Percentiles rank a stretch among this genome's conserved stretches.
phyloP scores from a whole-genome alignment of 768 basidiomycete genomes.

The Amanita exitialis region DNA sequence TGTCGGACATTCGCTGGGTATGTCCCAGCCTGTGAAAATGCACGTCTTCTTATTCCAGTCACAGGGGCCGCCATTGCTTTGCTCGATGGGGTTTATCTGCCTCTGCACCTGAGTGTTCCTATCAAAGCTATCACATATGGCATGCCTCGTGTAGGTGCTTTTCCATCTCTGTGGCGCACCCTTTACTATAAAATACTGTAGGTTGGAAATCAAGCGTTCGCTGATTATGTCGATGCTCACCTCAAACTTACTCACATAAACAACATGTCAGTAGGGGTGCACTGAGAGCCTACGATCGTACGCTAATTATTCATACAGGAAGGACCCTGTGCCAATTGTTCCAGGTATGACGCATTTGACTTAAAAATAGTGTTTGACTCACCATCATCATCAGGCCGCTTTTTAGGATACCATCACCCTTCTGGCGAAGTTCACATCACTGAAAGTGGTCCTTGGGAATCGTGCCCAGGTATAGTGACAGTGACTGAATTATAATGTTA shows the following conservation, averaged over 20 bases:
- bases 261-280: slow-evolving; percentile 9
- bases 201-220: slow-evolving; percentile 26
- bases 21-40: slow-evolving; percentile 11
- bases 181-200: not conserved
- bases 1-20: slow-evolving; percentile 34
- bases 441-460: slow-evolving; percentile 33
- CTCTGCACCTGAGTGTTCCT: slow-evolving; percentile 33
- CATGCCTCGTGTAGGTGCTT: slow-evolving; percentile 26
- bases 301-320: slow-evolving; percentile 11
- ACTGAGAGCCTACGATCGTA: not conserved
- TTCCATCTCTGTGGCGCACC: not conserved
- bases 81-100: slow-evolving; percentile 41
- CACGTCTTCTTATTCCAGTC: not conserved
- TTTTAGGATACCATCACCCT: slow-evolving; percentile 37
- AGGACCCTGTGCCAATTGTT: slow-evolving; percentile 29
- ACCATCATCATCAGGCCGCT: slow-evolving; percentile 15
- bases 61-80: slow-evolving; percentile 30
- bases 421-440: slow-evolving; percentile 30
- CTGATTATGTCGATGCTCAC: slow-evolving; percentile 15
- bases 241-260: slow-evolving; percentile 12
- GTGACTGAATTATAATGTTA: not conserved
- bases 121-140: slow-evolving; percentile 31
- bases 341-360: slow-evolving; percentile 19
- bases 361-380: slow-evolving; percentile 13
- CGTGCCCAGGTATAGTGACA: slow-evolving; percentile 36